phyloP scores from a whole-genome alignment of 225 moss, liverwort and hornwort species.

The Lunularia cruciata region DNA sequence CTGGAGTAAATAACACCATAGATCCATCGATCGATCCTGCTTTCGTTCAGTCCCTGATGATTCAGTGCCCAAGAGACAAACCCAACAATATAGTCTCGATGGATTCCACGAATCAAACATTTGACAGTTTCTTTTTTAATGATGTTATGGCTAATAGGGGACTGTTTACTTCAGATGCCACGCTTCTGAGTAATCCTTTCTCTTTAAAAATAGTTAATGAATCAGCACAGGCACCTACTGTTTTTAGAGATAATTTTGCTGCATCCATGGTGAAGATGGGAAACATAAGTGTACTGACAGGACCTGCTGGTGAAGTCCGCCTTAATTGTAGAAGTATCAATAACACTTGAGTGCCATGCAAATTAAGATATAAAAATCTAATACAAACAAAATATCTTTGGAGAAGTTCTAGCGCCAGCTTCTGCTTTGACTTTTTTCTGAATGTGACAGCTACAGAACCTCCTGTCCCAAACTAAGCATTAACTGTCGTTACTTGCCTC shows the following conservation, averaged over 20 bases:
- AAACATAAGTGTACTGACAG: constrained; percentile 20
- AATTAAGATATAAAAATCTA: too few relatives aligned
- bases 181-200: constrained; percentile 24
- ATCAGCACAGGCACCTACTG: not conserved
- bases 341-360: too few relatives aligned
- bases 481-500: too few relatives aligned
- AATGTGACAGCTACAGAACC: too few relatives aligned
- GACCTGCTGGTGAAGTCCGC: constrained; percentile 21
- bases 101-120: constrained; percentile 27
- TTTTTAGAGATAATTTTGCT: constrained; percentile 18
- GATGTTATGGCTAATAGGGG: constrained; percentile 32
- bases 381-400: too few relatives aligned
- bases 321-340: constrained; percentile 14
- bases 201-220: not conserved
- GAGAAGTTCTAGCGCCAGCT: too few relatives aligned
- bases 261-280: constrained; percentile 28
- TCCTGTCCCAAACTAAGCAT: too few relatives aligned
- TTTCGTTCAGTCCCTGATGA: constrained; percentile 31
- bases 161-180: constrained; percentile 43
- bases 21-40: constrained; percentile 40
- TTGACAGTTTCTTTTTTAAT: constrained; percentile 48
- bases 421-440: too few relatives aligned
- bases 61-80: constrained; percentile 35
- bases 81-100: constrained; percentile 10
- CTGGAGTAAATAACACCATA: not conserved